phyloP scores from a whole-genome alignment of 2,329 filamentous ascomycete genomes.

The Calonectria pteridis region DNA sequence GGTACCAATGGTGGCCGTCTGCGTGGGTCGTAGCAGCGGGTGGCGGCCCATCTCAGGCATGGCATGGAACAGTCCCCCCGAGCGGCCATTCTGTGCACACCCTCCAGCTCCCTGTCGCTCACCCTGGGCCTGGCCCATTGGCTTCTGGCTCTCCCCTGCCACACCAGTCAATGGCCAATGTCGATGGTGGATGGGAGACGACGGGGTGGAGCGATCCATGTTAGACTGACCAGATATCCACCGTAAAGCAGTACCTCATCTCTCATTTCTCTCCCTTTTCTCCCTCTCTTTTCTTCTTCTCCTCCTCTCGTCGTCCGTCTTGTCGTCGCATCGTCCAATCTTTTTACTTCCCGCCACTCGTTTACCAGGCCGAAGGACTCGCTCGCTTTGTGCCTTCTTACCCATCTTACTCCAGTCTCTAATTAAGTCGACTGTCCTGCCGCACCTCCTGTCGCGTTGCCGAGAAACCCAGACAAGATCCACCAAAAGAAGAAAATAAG shows the following conservation, averaged over 20 bases:
- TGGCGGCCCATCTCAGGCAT: constrained; percentile 18
- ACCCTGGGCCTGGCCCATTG: constrained; percentile 15
- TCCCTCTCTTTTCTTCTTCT: constrained; percentile 42
- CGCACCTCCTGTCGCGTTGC: constrained; percentile 36
- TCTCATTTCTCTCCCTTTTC: constrained; percentile 41
- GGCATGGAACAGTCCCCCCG: constrained; percentile 28
- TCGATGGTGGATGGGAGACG: constrained; percentile 17
- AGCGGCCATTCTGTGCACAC: constrained; percentile 16
- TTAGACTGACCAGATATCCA: constrained; percentile 40
- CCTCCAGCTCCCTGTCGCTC: constrained; percentile 20
- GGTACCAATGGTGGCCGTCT: constrained; percentile 12
- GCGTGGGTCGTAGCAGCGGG: constrained; percentile 33
- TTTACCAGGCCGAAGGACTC: constrained; percentile 51
- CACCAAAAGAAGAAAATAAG: constrained; percentile 31
- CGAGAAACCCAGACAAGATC: constrained; percentile 36
- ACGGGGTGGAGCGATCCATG: constrained; percentile 34
- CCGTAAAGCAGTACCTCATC: constrained; percentile 41
- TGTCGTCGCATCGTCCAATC: constrained; percentile 44
- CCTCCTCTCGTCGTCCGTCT: constrained; percentile 45
- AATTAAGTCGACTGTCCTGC: constrained; percentile 27
- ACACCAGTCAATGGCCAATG: constrained; percentile 26
- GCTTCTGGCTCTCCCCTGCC: constrained; percentile 24
- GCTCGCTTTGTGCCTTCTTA: constrained; percentile 39
- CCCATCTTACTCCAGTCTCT: constrained; percentile 43
- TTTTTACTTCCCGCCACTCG: constrained; percentile 55